A percentile compares a stretch with the other conserved stretches of the same genome.
phyloP scores from a whole-genome alignment of 495 filamentous ascomycete species.

The Wilcoxina mikolae region DNA sequence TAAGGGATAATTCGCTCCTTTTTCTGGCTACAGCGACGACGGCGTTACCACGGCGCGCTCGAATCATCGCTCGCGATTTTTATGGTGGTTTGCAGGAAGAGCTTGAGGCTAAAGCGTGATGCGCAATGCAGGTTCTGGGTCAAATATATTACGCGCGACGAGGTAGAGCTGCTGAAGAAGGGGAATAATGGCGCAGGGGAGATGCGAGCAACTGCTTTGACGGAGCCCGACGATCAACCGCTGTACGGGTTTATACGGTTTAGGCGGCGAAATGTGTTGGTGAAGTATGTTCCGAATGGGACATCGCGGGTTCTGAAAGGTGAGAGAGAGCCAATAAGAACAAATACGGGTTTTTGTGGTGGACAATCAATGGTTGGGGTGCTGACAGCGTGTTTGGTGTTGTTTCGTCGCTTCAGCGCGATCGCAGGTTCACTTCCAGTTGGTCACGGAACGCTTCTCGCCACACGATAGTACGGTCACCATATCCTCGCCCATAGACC shows the following conservation, averaged over 20 bases:
- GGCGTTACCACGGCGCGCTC: background rate
- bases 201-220: slow-evolving; percentile 57
- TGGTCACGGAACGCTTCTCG: slow-evolving; percentile 68
- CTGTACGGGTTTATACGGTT: slow-evolving; percentile 87
- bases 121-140: slow-evolving; percentile 63
- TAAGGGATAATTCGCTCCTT: slow-evolving; percentile 36
- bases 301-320: slow-evolving; percentile 84
- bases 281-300: slow-evolving; percentile 83
- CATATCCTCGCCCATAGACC: slow-evolving; percentile 55
- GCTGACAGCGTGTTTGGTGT: background rate
- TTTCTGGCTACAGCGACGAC: background rate
- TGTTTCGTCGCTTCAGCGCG: slow-evolving; percentile 44
- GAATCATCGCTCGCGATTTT: too few relatives aligned
- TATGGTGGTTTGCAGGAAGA: background rate
- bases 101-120: background rate
- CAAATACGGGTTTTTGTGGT: too few relatives aligned
- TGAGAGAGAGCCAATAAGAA: slow-evolving; percentile 37
- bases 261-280: slow-evolving; percentile 71
- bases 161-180: slow-evolving; percentile 60
- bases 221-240: slow-evolving; percentile 69
- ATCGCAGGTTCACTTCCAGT: slow-evolving; percentile 83
- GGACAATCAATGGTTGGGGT: too few relatives aligned
- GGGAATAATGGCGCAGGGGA: slow-evolving; percentile 78
- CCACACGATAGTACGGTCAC: slow-evolving; percentile 74
- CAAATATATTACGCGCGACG: slow-evolving; percentile 79